Conservation (phyloP, 2,329 filamentous ascomycete species). For the Pestalotiopsis fici region DNA sequence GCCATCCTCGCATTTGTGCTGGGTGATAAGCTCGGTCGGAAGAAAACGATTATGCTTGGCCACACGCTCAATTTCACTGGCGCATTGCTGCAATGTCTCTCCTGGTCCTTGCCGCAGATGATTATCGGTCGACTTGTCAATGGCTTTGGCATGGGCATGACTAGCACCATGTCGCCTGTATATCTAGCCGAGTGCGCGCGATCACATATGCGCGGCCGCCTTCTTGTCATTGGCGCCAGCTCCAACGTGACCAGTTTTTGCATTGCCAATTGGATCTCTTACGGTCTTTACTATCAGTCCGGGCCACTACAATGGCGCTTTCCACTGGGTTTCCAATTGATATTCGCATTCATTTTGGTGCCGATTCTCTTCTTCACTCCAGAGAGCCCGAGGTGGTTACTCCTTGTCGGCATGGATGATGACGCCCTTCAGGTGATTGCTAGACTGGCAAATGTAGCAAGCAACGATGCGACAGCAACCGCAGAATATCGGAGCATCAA, state of each 20-base stretch:
- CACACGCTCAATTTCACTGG: constrained; percentile 64
- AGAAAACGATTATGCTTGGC: constrained; percentile 64
- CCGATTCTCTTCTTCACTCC: constrained; percentile 29
- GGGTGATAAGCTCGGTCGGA: constrained; percentile 68
- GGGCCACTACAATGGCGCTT: constrained; percentile 37
- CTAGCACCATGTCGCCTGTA: constrained; percentile 28
- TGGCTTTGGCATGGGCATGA: constrained; percentile 29
- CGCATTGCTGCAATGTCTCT: constrained; percentile 54
- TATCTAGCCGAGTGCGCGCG: constrained; percentile 28
- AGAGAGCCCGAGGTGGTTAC: constrained; percentile 43
- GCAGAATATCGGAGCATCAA: constrained; percentile 37
- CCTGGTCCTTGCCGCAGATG: constrained; percentile 27
- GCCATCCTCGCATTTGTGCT: constrained; percentile 63
- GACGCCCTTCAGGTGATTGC: constrained; percentile 49
- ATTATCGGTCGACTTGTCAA: constrained; percentile 27
- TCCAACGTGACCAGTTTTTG: constrained; percentile 39
- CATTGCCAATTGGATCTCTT: constrained; percentile 50
- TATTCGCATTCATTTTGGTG: constrained; percentile 36
- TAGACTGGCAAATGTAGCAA: constrained; percentile 48
- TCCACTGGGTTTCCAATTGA: constrained; percentile 35
- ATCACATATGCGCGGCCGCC: constrained; percentile 23
- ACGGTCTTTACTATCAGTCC: constrained; percentile 33
- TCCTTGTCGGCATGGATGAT: constrained; percentile 50
- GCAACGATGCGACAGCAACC: constrained; percentile 25
- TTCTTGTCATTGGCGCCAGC: constrained; percentile 27